Evolutionary conservation across 352 stramenopile species (phyloP).

Genomic region (Blastocystis sp.): DNA sequence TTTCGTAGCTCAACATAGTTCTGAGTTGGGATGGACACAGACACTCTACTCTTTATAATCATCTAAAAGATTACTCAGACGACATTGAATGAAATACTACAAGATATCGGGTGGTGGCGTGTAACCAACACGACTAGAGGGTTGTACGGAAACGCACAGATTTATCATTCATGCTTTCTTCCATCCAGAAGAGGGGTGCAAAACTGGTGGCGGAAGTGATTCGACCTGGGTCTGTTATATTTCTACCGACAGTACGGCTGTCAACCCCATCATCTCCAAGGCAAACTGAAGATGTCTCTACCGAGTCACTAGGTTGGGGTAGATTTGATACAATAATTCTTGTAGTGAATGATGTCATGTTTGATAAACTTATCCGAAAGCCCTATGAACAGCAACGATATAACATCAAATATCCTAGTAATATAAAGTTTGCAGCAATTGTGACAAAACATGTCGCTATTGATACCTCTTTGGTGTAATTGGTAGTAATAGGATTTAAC

Average conservation of each 20-base stretch:
- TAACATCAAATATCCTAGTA: conserved; percentile 18
- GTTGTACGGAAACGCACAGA: too few species aligned
- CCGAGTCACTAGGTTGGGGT: not conserved
- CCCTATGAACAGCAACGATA: conserved; percentile 19
- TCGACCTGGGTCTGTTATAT: not conserved
- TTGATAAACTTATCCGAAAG: conserved; percentile 43
- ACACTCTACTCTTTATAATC: not conserved
- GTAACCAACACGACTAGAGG: too few species aligned
- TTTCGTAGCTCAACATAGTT: not conserved
- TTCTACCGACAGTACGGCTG: not conserved
- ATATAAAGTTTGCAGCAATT: conserved; percentile 5
- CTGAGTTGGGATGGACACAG: not conserved
- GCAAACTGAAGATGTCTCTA: not conserved
- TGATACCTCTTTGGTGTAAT: conserved; percentile 33
- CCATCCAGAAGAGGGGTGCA: too few species aligned
- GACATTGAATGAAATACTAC: not conserved
- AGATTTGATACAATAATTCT: not conserved
- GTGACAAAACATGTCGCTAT: conserved; percentile 18
- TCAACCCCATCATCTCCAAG: not conserved
- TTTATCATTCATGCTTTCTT: too few species aligned
- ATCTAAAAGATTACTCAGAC: not conserved
- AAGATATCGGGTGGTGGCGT: too few species aligned
- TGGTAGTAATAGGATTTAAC: not conserved
- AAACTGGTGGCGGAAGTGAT: not conserved
- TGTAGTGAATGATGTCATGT: conserved; percentile 40